phyloP scores from a whole-genome alignment of 1,139 yeast genomes.

The Candida mesenterica region DNA sequence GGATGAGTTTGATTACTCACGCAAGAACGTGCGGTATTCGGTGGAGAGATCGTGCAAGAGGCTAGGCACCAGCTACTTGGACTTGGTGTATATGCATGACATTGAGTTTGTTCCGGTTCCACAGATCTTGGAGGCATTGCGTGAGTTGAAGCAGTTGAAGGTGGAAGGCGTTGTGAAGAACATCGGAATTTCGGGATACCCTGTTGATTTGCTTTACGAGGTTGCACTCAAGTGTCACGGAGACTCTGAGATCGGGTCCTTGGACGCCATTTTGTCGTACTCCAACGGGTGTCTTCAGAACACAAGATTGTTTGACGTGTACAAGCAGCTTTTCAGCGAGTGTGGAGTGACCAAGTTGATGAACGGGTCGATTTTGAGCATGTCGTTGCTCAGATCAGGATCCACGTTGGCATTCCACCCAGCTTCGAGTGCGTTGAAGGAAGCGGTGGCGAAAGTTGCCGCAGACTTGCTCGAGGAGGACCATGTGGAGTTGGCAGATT shows the following conservation, averaged over 20 bases:
- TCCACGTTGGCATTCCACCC: slow-evolving; percentile 81
- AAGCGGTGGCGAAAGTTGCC: slow-evolving; percentile 56
- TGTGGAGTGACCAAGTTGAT: slow-evolving; percentile 58
- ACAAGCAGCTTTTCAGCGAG: slow-evolving; percentile 47
- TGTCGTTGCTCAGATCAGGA: slow-evolving; percentile 76
- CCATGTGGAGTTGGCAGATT: slow-evolving; percentile 67
- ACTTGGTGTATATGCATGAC: slow-evolving; percentile 84
- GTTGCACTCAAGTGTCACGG: slow-evolving; percentile 40
- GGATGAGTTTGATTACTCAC: slow-evolving; percentile 73
- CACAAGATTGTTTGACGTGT: slow-evolving; percentile 49
- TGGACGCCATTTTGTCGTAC: slow-evolving; percentile 78
- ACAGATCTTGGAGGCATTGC: slow-evolving; percentile 60
- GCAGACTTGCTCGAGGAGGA: slow-evolving; percentile 30
- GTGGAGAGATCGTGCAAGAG: slow-evolving; percentile 66
- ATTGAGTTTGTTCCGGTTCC: slow-evolving; percentile 70
- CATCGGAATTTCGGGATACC: slow-evolving; percentile 87
- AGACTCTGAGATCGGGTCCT: slow-evolving; percentile 39
- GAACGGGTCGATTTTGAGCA: slow-evolving; percentile 84
- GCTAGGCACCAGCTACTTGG: slow-evolving; percentile 65
- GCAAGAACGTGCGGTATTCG: slow-evolving; percentile 57
- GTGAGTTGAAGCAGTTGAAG: slow-evolving; percentile 57
- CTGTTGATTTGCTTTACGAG: slow-evolving; percentile 62
- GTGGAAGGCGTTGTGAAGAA: slow-evolving; percentile 59
- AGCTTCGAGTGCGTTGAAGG: slow-evolving; percentile 58
- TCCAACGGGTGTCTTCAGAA: slow-evolving; percentile 85